Evolutionary conservation across 2,329 filamentous ascomycete genomes (phyloP).

Genomic region (Talaromyces albobiverticillius): DNA sequence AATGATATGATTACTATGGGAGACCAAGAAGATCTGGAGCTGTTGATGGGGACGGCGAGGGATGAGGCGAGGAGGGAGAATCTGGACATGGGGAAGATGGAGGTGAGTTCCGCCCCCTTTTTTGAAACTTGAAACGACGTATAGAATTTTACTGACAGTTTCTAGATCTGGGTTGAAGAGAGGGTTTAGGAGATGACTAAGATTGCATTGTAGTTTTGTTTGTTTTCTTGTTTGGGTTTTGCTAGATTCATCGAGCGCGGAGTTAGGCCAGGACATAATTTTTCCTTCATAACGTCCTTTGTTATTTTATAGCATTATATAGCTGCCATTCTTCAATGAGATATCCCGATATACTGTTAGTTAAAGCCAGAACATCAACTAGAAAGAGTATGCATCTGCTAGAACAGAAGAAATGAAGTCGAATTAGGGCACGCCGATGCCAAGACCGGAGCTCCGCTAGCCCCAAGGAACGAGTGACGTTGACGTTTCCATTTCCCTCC

Average conservation of each 20-base stretch:
- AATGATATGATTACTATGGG: constrained; percentile 96
- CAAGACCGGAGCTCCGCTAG: too few relatives aligned
- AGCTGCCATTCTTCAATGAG: background rate
- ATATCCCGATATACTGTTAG: background rate
- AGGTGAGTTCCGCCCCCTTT: constrained; percentile 61
- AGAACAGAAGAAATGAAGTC: too few relatives aligned
- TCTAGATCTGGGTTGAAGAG: constrained; percentile 22
- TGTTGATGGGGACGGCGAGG: constrained; percentile 72
- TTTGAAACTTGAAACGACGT: background rate
- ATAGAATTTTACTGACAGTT: background rate
- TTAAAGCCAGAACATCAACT: too few relatives aligned
- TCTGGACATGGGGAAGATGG: constrained; percentile 86
- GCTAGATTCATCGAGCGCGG: too few relatives aligned
- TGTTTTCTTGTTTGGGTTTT: background rate
- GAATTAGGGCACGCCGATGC: constrained; percentile 12
- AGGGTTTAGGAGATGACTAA: background rate
- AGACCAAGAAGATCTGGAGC: constrained; percentile 92
- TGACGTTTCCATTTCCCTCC: background rate
- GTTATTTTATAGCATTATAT: too few relatives aligned
- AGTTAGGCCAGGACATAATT: constrained; percentile 6
- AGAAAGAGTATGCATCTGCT: too few relatives aligned
- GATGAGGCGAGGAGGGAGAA: constrained; percentile 68
- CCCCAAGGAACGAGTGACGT: constrained; percentile 16
- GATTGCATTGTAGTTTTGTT: background rate
- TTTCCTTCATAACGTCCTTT: constrained; percentile 2